phyloP scores from a whole-genome alignment of 2,329 filamentous ascomycete species.

The Septoria linicola region DNA sequence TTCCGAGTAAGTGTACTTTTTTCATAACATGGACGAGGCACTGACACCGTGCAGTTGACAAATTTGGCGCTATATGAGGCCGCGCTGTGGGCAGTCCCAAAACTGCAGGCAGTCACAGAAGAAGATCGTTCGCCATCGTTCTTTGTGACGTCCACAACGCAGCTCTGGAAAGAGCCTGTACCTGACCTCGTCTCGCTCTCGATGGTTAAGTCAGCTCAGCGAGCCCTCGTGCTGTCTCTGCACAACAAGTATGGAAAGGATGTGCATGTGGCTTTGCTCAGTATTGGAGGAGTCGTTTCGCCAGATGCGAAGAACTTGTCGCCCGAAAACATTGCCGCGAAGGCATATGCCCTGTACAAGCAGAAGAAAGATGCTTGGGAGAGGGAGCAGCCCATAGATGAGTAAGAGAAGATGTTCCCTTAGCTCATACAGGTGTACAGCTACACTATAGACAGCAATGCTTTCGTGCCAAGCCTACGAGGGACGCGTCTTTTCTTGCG shows the following conservation, averaged over 20 bases:
- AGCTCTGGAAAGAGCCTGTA: conserved; percentile 49
- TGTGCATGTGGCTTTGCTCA: conserved; percentile 51
- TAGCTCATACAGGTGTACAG: no score
- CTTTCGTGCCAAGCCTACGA: no score
- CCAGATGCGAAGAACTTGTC: conserved; percentile 45
- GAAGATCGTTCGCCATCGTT: conserved; percentile 45
- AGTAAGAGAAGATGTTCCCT: no score
- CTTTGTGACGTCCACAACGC: conserved; percentile 50
- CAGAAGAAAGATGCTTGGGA: conserved; percentile 40
- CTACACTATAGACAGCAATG: no score
- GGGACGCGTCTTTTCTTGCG: no score
- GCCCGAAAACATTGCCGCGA: conserved; percentile 48
- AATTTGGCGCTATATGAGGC: conserved; percentile 51
- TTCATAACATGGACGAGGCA: neutral
- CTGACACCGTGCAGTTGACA: conserved; percentile 41
- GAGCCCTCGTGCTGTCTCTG: conserved; percentile 51
- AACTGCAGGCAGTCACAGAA: conserved; percentile 38
- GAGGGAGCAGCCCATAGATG: conserved; percentile 43
- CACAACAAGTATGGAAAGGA: conserved; percentile 43
- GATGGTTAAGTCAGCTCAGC: conserved; percentile 53
- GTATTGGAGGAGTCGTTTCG: conserved; percentile 47
- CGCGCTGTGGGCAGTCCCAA: conserved; percentile 50
- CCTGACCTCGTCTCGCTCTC: conserved; percentile 52
- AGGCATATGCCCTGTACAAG: conserved; percentile 48
- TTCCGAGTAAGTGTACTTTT: conserved; percentile 44